Evolutionary conservation across 2,329 filamentous ascomycete species (phyloP).

Genomic region (Fusarium buharicum): DNA sequence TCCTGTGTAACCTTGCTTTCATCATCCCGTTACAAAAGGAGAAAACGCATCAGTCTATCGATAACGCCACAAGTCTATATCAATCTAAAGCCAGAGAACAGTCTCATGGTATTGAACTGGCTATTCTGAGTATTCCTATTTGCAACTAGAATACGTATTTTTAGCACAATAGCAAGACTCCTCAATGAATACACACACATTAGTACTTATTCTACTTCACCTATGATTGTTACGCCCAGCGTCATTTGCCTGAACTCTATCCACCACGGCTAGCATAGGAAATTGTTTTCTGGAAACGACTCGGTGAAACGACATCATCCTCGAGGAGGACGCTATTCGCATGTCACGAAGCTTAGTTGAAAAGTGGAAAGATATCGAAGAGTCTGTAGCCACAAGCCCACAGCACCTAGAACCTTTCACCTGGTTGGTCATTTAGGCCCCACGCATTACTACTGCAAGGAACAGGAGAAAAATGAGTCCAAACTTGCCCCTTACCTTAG

Average conservation of each 20-base stretch:
- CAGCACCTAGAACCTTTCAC: background rate
- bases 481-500: constrained; percentile 24
- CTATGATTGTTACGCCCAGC: too few species aligned
- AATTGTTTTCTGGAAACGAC: background rate
- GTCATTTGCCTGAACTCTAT: background rate
- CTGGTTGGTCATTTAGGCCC: constrained; percentile 4
- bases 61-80: too few species aligned
- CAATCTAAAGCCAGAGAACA: too few species aligned
- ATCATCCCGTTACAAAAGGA: too few species aligned
- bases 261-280: background rate
- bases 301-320: background rate
- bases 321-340: background rate
- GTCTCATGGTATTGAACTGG: too few species aligned
- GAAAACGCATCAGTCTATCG: too few species aligned
- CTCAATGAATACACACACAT: too few species aligned
- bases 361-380: background rate
- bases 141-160: too few species aligned
- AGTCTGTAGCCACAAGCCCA: constrained; percentile 22
- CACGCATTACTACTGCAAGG: constrained; percentile 26
- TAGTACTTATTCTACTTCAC: too few species aligned
- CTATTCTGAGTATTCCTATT: too few species aligned
- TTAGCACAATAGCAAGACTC: too few species aligned
- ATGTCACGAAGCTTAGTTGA: background rate
- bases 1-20: background rate
- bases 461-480: constrained; percentile 7